phyloP scores from a whole-genome alignment of 345 rosid genomes.

The Eucalyptus cladocalyx region DNA sequence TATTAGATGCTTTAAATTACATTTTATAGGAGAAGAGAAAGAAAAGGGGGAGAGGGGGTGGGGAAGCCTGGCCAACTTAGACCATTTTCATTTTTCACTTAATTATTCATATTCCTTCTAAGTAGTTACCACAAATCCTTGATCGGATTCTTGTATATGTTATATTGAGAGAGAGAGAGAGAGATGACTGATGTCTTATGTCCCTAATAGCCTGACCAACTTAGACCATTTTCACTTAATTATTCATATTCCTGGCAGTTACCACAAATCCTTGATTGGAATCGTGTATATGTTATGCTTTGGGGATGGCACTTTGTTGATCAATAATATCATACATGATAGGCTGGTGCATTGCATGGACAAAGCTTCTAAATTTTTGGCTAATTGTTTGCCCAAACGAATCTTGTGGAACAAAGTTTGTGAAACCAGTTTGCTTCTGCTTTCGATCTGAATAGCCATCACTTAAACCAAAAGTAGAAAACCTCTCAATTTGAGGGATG shows the following conservation, averaged over 20 bases:
- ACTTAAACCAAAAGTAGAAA: not conserved
- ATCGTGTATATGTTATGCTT: not conserved
- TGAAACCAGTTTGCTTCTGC: not conserved
- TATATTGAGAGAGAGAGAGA: not conserved
- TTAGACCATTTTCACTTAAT: not conserved
- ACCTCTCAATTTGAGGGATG: not conserved
- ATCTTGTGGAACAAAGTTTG: not conserved
- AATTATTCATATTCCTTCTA: not conserved
- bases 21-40: too few species aligned
- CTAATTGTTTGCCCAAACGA: not conserved
- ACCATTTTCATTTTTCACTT: not conserved
- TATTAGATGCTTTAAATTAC: not conserved
- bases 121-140: not conserved
- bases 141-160: not conserved
- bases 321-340: not conserved
- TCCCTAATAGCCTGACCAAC: not conserved
- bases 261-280: not conserved
- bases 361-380: not conserved
- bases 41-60: rapidly evolving
- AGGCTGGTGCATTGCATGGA: not conserved
- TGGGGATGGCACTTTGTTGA: not conserved
- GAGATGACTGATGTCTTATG: not conserved
- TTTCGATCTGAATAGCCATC: not conserved
- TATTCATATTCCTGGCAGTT: not conserved
- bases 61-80: not conserved